Conservation (phyloP, 2,329 filamentous ascomycete genomes). For the Gyromitra esculenta region DNA sequence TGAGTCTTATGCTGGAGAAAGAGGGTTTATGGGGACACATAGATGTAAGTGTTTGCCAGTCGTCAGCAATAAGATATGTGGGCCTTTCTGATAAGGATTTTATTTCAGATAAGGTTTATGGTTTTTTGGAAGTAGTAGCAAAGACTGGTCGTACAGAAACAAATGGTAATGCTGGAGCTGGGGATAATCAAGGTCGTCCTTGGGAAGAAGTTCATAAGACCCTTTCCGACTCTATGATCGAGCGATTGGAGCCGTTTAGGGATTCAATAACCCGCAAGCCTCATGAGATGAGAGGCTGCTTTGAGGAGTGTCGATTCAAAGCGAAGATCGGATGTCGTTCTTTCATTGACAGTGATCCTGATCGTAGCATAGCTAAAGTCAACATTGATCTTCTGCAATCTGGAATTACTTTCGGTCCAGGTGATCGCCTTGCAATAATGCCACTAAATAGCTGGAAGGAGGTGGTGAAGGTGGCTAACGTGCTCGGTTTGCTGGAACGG, state of each 20-base stretch:
- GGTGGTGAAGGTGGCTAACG: constrained; percentile 67
- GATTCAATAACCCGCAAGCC: constrained; percentile 65
- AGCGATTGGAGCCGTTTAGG: constrained; percentile 65
- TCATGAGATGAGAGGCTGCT: constrained; percentile 67
- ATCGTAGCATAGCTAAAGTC: constrained; percentile 64
- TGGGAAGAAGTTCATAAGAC: constrained; percentile 67
- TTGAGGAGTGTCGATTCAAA: constrained; percentile 67
- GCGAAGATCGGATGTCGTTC: constrained; percentile 63
- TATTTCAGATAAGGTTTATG: constrained; percentile 66
- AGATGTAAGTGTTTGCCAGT: constrained; percentile 56
- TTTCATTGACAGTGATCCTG: constrained; percentile 64
- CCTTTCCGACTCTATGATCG: constrained; percentile 68
- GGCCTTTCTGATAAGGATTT: neutral
- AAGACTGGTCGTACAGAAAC: constrained; percentile 67
- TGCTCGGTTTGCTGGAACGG: constrained; percentile 64
- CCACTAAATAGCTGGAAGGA: constrained; percentile 68
- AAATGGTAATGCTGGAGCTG: constrained; percentile 65
- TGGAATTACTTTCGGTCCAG: constrained; percentile 67
- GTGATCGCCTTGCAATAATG: constrained; percentile 67
- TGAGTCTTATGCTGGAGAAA: constrained; percentile 67
- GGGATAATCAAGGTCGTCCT: constrained; percentile 62
- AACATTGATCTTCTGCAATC: constrained; percentile 67
- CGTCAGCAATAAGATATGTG: neutral
- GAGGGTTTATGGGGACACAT: constrained; percentile 68
- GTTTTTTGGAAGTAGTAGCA: constrained; percentile 66